Evolutionary conservation across 2,329 filamentous ascomycete species (phyloP), one percentile per base, ranked within the genome.

Genomic region (Cladosporium sp.): DNA sequence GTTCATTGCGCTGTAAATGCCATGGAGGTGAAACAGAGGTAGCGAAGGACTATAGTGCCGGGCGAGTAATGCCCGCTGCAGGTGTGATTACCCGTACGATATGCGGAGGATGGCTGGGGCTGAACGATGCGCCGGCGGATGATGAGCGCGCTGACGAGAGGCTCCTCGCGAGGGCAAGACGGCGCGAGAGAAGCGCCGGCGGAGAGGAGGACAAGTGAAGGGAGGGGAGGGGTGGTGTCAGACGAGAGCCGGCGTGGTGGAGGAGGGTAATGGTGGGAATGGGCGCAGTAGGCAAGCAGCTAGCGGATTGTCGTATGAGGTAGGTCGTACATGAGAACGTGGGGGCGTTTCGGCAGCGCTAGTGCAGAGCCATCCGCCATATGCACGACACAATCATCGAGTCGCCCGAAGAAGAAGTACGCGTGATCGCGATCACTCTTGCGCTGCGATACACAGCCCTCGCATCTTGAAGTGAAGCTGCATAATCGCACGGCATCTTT

Each of bases 1-100:
- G 86, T 97, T 97, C 93, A 97, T 97, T 77, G 82, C 89, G 80
- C 75, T 74, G 71, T 68, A 65, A 64, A 69, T 71, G 77, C 75
- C 78, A 80, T 80, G 71, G 72, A 74, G 64, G 65, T 37, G 54
- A 28, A 47, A 19, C 2, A 5, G 22, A 19, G 17, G 13, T n/a
- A 55, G 51, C 51, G 52, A 55, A 10, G 19, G 28, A 47, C 17
- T 55, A 47, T 47, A 37, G 22, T 25, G 37, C 15, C 19, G 12
- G 20, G 15, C 39, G 52, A 15, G 52, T 36, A 32, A 45, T 37
- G 39, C 17, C 15, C 8, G 40, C 20, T 25, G 15, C 13, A 15
- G 25, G 39, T 55, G 36, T 35, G 52, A 37, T 36, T 45, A 47
- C 15, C 32, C 40, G 52, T 34, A 47, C 22, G n/a, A 37, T 22